phyloP scores from a whole-genome alignment of 1,139 yeast species.

The Sugiyamaella paludigena region DNA sequence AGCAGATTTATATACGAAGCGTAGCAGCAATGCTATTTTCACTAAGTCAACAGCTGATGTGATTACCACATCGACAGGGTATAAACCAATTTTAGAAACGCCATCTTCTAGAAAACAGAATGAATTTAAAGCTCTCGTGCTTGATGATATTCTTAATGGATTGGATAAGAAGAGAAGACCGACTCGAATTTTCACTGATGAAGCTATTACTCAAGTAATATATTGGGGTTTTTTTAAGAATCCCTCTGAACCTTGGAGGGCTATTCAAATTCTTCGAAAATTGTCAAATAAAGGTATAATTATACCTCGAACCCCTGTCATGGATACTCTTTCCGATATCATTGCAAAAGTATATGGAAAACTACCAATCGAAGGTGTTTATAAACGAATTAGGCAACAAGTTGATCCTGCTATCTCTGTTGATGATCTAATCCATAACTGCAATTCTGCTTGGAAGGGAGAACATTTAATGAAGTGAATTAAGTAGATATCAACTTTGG shows the following conservation, averaged over 20 bases:
- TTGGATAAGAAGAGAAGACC: background rate
- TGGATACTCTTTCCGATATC: constrained; percentile 9
- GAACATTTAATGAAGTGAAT: no score
- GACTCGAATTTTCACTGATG: constrained; percentile 6
- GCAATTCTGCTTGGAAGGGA: constrained; percentile 15
- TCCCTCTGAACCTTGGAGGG: constrained; percentile 13
- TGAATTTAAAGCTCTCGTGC: background rate
- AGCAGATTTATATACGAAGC: constrained; percentile 1
- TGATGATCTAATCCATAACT: constrained; percentile 7
- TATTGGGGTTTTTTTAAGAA: constrained; percentile 11
- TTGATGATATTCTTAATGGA: background rate
- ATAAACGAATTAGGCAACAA: constrained; percentile 12
- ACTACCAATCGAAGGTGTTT: constrained; percentile 8
- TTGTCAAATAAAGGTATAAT: constrained; percentile 3
- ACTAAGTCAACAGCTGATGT: background rate
- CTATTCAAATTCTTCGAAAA: constrained; percentile 4
- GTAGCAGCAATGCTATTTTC: background rate
- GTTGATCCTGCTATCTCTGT: constrained; percentile 5
- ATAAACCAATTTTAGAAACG: background rate
- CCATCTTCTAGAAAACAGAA: background rate
- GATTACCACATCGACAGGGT: no score
- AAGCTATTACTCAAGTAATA: constrained; percentile 7
- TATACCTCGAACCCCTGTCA: constrained; percentile 7
- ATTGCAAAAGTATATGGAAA: constrained; percentile 12
- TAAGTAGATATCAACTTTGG: no score